These are phyloP conservation scores for Triangularia verruculosa DNA, from an alignment of 2,329 filamentous ascomycete genomes.

Conservation along the genomic window DNA sequence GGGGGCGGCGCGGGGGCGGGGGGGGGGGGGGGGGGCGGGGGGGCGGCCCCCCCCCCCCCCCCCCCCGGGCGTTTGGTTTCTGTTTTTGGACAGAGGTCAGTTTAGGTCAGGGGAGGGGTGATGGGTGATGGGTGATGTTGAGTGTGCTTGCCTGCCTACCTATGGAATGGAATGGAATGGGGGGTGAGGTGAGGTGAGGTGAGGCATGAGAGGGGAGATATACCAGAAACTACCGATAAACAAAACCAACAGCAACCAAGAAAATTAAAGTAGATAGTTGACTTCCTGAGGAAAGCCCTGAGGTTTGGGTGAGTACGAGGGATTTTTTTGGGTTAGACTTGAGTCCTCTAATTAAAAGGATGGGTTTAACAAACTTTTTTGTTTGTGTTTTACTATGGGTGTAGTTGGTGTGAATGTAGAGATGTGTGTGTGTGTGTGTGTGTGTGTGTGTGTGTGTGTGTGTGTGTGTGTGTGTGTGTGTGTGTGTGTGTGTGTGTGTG, in stretches of 20 bases:
- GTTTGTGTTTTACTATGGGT: neutral
- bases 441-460: neutral
- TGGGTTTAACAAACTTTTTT: neutral
- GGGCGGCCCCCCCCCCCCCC: no score
- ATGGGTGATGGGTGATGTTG: no score
- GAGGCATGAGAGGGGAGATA: neutral
- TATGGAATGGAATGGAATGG: neutral
- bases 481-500: neutral
- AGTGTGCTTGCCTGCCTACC: neutral
- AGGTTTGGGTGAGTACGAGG: neutral
- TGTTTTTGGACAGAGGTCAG: no score
- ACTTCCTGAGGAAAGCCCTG: neutral
- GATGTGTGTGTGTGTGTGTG: neutral
- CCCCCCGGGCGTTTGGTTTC: no score
- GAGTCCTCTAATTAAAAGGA: neutral
- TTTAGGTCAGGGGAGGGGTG: no score
- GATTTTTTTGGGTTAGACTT: neutral
- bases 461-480: neutral
- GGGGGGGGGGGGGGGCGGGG: no score
- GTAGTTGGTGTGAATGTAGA: no score
- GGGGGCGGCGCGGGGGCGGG: no score
- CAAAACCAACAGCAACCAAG: neutral
- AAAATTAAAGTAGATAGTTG: neutral
- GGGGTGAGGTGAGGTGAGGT: neutral
- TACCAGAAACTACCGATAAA: neutral